Evolutionary conservation across 169 alveolate genomes (phyloP), one percentile per base, ranked within the genome.

Genomic region (Babesia ovata): DNA sequence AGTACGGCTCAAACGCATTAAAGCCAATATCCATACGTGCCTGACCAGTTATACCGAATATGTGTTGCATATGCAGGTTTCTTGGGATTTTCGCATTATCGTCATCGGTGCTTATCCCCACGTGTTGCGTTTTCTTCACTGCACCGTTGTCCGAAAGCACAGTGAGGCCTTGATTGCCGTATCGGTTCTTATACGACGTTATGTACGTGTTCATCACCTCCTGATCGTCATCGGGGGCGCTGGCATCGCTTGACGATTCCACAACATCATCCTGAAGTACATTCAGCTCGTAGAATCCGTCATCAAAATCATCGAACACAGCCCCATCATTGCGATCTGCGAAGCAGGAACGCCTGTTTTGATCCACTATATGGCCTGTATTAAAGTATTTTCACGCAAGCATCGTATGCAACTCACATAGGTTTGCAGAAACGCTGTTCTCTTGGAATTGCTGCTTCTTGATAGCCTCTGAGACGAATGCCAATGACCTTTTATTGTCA

Each of bases 241-340:
- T 9, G 65, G 66, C 45, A 0, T 21, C 24, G 22, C 66, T 33
- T 22, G 56, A 54, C 0, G 63, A 16, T 22, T 67, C 76, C 16
- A 19, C 66, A n/a, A 33, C 42, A 50, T 29, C 53, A 10, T 29
- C 53, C 71, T 39, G 48, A 9, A 75, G 57, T 21, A 60, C 48
- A 21, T 75, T 50, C 26, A 63, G 76, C 39, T 63, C 69, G 33
- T 75, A 75, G 69, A 57, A 75, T 12, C 84, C 67, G 48, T 75
- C 77, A 10, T 24, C 59, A 24, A 63, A 63, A 11, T 63, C 60
- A 13, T 75, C n/a, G 61, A 73, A 59, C 63, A 58, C 28, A 8
- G 22, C 22, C 4, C 42, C 14, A 33, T 58, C 54, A 9, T 12
- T 79, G 17, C 29, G 24, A 17, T 44, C 10, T n/a, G 6, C 19